Percentiles rank a stretch among this genome's conserved stretches.
phyloP scores from a whole-genome alignment of 2,329 filamentous ascomycete genomes.

The Dactylellina leptospora region DNA sequence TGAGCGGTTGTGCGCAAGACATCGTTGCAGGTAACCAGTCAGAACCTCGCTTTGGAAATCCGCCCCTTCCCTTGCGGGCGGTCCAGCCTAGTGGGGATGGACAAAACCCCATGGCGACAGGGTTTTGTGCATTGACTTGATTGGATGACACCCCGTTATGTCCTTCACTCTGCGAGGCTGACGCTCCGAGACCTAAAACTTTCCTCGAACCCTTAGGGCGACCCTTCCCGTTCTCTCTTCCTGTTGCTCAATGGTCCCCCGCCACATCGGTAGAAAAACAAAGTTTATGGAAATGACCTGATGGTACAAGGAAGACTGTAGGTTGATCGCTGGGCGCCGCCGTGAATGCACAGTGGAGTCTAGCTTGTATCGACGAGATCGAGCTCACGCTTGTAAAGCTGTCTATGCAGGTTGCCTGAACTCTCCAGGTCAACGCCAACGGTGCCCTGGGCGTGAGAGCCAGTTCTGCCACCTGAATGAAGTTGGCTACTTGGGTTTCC shows the following conservation, averaged over 20 bases:
- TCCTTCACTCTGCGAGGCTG: conserved; percentile 46
- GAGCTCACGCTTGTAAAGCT: conserved; percentile 12
- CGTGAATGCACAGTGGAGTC: conserved; percentile 12
- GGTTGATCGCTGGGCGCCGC: conserved; percentile 25
- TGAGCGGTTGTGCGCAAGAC: conserved; percentile 46
- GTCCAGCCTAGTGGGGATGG: conserved; percentile 52
- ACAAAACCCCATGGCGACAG: conserved; percentile 47
- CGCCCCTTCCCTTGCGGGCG: conserved; percentile 36
- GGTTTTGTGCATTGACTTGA: conserved; percentile 38
- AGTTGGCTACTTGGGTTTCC: conserved; percentile 5
- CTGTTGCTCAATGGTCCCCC: conserved; percentile 28
- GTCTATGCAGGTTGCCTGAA: conserved; percentile 32
- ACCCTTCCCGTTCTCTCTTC: conserved; percentile 28
- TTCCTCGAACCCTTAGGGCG: conserved; percentile 35
- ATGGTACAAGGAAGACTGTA: neutral
- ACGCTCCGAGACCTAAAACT: conserved; percentile 47
- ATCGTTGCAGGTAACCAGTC: conserved; percentile 50
- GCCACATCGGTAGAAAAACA: conserved; percentile 11
- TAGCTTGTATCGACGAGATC: conserved; percentile 24
- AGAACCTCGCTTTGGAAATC: conserved; percentile 32
- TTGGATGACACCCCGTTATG: conserved; percentile 37
- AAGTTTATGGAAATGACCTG: conserved; percentile 31
- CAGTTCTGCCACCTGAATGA: conserved; percentile 30
- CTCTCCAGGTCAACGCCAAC: conserved; percentile 19
- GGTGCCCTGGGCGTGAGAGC: conserved; percentile 4